A percentile compares a stretch with the other conserved stretches of the same genome.
These are phyloP conservation scores for Vaccinium corymbosum DNA, from an alignment of 148 eudicot genomes.

Conservation along the genomic window DNA sequence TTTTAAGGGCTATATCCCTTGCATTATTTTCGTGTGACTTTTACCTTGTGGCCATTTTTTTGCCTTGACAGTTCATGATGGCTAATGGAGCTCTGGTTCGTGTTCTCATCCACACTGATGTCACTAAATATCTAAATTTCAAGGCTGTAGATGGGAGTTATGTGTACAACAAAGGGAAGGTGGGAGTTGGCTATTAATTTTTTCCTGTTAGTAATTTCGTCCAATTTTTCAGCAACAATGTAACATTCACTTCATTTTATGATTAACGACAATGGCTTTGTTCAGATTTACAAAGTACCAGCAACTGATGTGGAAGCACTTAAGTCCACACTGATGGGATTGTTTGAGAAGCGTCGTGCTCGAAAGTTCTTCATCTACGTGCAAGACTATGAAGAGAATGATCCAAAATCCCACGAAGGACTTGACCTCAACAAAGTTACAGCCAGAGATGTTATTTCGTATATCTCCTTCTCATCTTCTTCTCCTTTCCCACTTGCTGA, in stretches of 20 bases:
- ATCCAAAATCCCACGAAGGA: constrained; percentile 53
- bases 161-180: constrained; percentile 53
- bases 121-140: constrained; percentile 47
- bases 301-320: constrained; percentile 53
- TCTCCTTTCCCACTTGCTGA: background rate
- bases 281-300: constrained; percentile 49
- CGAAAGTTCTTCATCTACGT: constrained; percentile 54
- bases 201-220: background rate
- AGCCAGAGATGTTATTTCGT: constrained; percentile 46
- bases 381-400: constrained; percentile 46
- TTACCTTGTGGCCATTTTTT: background rate
- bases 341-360: constrained; percentile 58
- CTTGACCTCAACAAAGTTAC: constrained; percentile 45
- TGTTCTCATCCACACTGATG: constrained; percentile 47
- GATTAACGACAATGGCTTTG: background rate
- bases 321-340: constrained; percentile 50
- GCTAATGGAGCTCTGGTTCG: constrained; percentile 54
- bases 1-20: background rate
- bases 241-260: background rate
- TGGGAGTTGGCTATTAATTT: constrained; percentile 15
- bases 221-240: background rate
- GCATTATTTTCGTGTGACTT: background rate
- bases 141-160: constrained; percentile 55
- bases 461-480: constrained; percentile 20
- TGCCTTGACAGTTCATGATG: constrained; percentile 47